These are phyloP conservation scores for Hyphopichia burtonii DNA, from an alignment of 1,139 yeast species.

Conservation along the genomic window DNA sequence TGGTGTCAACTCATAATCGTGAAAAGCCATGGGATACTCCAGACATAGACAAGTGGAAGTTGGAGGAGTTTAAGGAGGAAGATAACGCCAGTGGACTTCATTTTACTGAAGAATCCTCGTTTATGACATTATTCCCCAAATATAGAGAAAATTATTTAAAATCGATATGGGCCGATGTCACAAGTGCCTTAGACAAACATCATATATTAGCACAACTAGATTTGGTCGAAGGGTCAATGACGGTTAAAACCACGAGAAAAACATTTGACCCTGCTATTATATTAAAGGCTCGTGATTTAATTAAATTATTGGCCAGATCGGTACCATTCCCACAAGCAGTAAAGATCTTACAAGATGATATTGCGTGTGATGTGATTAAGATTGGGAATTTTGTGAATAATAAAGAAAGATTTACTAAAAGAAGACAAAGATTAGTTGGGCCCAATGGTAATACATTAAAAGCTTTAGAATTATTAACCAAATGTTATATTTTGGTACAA, in stretches of 20 bases:
- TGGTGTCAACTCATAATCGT: constrained; percentile 91
- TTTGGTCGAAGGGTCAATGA: constrained; percentile 95
- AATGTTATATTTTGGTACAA: constrained; percentile 92
- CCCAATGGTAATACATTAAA: constrained; percentile 96
- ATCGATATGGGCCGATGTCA: constrained; percentile 91
- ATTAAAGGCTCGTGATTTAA: constrained; percentile 90
- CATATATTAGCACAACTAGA: constrained; percentile 81
- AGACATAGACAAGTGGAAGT: constrained; percentile 91
- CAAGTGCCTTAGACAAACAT: constrained; percentile 69
- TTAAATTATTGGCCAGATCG: constrained; percentile 89
- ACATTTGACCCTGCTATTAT: constrained; percentile 95
- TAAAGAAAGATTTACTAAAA: constrained; percentile 89
- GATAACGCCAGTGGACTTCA: constrained; percentile 84
- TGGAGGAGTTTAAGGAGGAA: constrained; percentile 86
- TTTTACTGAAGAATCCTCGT: constrained; percentile 91
- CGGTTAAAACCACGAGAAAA: constrained; percentile 92
- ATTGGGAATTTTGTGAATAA: constrained; percentile 87
- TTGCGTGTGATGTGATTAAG: constrained; percentile 95
- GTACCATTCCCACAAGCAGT: constrained; percentile 98
- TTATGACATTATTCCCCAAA: constrained; percentile 94
- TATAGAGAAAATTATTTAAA: constrained; percentile 90
- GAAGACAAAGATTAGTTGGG: constrained; percentile 95
- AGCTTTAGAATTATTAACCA: constrained; percentile 88
- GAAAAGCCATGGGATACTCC: constrained; percentile 99
- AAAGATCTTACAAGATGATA: constrained; percentile 84